Percentiles rank a stretch among this genome's conserved stretches.
These are phyloP conservation scores for Trametes punicea DNA, from an alignment of 768 basidiomycete species.

Conservation along the genomic window DNA sequence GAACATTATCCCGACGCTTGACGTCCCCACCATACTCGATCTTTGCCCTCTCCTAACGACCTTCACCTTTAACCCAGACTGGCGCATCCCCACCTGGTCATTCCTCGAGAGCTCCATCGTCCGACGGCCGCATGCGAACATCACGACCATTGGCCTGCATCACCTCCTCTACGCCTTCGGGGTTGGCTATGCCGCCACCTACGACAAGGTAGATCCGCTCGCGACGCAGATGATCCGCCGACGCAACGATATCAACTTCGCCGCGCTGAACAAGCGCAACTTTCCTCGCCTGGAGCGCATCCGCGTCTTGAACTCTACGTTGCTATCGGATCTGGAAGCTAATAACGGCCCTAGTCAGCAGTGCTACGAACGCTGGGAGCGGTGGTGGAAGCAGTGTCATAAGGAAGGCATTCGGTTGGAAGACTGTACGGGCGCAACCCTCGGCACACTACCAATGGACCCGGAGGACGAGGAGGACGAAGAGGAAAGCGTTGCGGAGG, in stretches of 20 bases:
- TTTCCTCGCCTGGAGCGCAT: slow-evolving; percentile 63
- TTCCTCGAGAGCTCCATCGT: slow-evolving; percentile 37
- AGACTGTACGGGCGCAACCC: slow-evolving; percentile 67
- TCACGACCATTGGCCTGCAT: slow-evolving; percentile 65
- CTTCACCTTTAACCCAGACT: slow-evolving; percentile 74
- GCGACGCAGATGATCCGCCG: slow-evolving; percentile 40
- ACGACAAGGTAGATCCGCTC: slow-evolving; percentile 41
- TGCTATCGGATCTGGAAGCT: slow-evolving; percentile 57
- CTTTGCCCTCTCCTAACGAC: slow-evolving; percentile 59
- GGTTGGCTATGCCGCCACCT: slow-evolving; percentile 48
- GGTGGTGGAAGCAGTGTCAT: slow-evolving; percentile 60
- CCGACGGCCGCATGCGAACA: slow-evolving; percentile 51
- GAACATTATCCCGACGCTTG: slow-evolving; percentile 52
- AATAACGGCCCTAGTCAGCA: slow-evolving; percentile 44
- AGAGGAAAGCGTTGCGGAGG: slow-evolving; percentile 27
- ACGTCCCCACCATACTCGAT: slow-evolving; percentile 58
- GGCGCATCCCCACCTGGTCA: slow-evolving; percentile 42
- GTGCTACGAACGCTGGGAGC: slow-evolving; percentile 56
- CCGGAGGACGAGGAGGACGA: slow-evolving; percentile 33
- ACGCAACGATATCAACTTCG: slow-evolving; percentile 66
- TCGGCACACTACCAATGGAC: slow-evolving; percentile 45
- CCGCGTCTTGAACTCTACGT: slow-evolving; percentile 51
- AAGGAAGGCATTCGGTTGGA: slow-evolving; percentile 56
- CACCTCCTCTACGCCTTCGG: slow-evolving; percentile 69
- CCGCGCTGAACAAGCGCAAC: slow-evolving; percentile 46